Evolutionary conservation across 306 rosid species (phyloP).

Genomic region (Begonia masoniana): DNA sequence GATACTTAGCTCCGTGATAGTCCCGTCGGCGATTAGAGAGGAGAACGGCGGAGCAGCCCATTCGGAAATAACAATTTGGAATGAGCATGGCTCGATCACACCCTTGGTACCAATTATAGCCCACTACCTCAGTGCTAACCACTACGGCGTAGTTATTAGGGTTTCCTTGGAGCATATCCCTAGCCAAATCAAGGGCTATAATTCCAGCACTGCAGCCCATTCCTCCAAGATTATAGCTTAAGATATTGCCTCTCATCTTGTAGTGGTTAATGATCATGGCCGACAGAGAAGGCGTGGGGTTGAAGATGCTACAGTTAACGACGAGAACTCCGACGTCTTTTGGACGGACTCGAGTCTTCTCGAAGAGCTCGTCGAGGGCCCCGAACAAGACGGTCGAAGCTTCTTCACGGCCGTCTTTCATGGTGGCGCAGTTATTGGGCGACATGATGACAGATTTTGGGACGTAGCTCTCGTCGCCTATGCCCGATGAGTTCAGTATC

Average conservation of each 20-base stretch:
- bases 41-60: slow-evolving; percentile 89
- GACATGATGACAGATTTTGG: slow-evolving; percentile 52
- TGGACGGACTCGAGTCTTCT: slow-evolving; percentile 62
- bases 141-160: slow-evolving; percentile 85
- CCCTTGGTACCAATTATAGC: slow-evolving; percentile 88
- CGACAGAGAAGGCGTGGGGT: slow-evolving; percentile 87
- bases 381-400: slow-evolving; percentile 86
- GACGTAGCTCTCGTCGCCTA: slow-evolving; percentile 82
- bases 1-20: slow-evolving; percentile 56
- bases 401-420: slow-evolving; percentile 90
- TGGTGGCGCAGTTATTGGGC: slow-evolving; percentile 44
- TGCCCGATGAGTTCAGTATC: slow-evolving; percentile 62
- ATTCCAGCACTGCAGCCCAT: slow-evolving; percentile 98
- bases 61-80: slow-evolving; percentile 83
- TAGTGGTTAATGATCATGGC: slow-evolving; percentile 97
- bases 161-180: slow-evolving; percentile 71
- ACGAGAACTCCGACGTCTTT: slow-evolving; percentile 77
- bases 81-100: slow-evolving; percentile 73
- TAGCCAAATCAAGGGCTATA: slow-evolving; percentile 67
- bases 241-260: slow-evolving; percentile 89
- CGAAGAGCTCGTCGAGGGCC: slow-evolving; percentile 83
- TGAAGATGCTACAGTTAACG: slow-evolving; percentile 92
- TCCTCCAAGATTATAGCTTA: slow-evolving; percentile 90
- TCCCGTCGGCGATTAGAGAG: slow-evolving; percentile 89
- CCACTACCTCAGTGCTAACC: slow-evolving; percentile 84